Evolutionary conservation across 208 protist species (phyloP).

Genomic region (Porcisia deanei): DNA sequence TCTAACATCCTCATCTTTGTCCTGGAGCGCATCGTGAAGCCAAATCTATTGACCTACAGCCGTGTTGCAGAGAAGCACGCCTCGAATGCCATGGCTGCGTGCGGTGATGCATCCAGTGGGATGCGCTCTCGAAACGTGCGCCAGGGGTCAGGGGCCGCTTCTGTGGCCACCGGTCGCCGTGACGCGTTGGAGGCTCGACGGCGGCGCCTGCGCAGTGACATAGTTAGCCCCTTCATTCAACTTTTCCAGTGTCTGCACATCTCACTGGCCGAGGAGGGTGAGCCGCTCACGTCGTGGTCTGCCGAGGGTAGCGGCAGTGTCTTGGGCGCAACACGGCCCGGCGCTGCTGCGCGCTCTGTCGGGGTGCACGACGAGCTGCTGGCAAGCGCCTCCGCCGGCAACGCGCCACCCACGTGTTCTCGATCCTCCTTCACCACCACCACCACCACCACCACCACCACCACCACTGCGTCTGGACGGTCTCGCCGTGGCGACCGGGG

Average conservation of each 20-base stretch:
- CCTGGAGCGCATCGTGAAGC: slow-evolving; percentile 67
- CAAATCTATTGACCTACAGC: slow-evolving; percentile 48
- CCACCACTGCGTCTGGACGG: background rate
- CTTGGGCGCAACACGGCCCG: background rate
- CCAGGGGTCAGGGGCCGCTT: background rate
- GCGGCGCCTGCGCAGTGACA: slow-evolving; percentile 45
- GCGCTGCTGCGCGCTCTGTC: background rate
- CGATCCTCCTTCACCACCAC: background rate
- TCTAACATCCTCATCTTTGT: slow-evolving; percentile 72
- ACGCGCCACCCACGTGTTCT: background rate
- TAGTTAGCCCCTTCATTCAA: slow-evolving; percentile 52
- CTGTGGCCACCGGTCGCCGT: background rate
- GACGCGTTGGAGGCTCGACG: slow-evolving; percentile 32
- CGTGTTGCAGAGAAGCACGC: slow-evolving; percentile 22
- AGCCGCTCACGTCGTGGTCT: slow-evolving; percentile 17
- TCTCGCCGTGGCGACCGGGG: background rate
- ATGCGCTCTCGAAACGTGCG: too few relatives aligned
- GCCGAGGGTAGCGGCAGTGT: background rate
- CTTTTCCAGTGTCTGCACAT: slow-evolving; percentile 59
- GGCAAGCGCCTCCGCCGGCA: background rate
- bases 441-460: background rate
- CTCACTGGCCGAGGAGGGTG: slow-evolving; percentile 35
- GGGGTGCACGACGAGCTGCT: background rate
- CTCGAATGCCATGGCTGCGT: background rate
- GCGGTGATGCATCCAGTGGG: background rate